Base-by-base conservation (phyloP, 1,139 yeast genomes). In the Hemisphaericaspora lyxosophila region DNA sequence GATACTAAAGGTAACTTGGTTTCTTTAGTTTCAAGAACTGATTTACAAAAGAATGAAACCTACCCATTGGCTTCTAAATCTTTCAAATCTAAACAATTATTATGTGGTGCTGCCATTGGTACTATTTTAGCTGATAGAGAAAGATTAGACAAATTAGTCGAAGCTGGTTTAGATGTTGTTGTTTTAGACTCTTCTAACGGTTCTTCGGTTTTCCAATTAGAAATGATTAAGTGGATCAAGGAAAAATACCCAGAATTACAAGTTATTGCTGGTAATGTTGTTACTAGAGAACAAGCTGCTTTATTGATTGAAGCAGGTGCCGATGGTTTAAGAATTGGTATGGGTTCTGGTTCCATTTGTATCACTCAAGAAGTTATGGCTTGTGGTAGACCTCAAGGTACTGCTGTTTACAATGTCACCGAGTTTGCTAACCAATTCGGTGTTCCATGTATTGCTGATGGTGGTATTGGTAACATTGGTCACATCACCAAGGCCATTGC, bases 311-410 rank as follows among this genome's bases (percentile, higher is more conserved):
- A 79, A 55, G 97, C 95, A 41, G 98, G 98, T 69, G 96, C 95
- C 41, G 99, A 92, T 67, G 98, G 90, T 62, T 78, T 92, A 59
- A 89, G 97, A 78, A 90, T 92, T 52, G 99, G 98, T 73, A 92
- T 92, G 99, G 99, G 99, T 58, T 88, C 97, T 31, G 98, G 98
- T 59, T 88, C 97, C 44, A 92, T 92, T 60, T 92, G 97, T 78
- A 94, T 92, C 61, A 92, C 98, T 42, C 98, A 94, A 74, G 99
- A 92, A 73, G 98, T 92, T 45, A 92, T 92, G 99, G 98, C 99
- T 37, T 95, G 96, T 73, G 99, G 99, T 70, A 90, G 98, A 78
- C 98, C 99, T 44, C 98, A 94, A 76, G 99, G 97, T 71, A 87
- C 96, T 47, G 96, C 96, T 44, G 96, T 88, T 40, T 87, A 78